Conservation (phyloP, 768 basidiomycete species). For the Kwoniella sp. region DNA sequence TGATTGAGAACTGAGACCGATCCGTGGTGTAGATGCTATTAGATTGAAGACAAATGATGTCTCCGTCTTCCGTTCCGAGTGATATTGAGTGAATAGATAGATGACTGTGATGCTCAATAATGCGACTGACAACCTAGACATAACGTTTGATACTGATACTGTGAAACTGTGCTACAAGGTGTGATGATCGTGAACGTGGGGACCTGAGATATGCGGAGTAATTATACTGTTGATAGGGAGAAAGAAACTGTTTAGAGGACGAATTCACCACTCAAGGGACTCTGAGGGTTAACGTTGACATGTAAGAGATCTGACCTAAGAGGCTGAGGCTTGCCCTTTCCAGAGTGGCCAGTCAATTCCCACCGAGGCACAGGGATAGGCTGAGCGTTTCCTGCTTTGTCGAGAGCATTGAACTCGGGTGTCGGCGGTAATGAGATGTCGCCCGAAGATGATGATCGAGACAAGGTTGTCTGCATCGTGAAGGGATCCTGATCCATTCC, state of each 20-base stretch:
- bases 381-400: slow-evolving; percentile 11
- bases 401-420: slow-evolving; percentile 39
- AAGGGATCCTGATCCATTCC: slow-evolving; percentile 12
- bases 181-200: background rate
- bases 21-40: background rate
- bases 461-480: slow-evolving; percentile 16
- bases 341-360: background rate
- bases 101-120: background rate
- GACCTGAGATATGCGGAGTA: background rate
- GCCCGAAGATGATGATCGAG: slow-evolving; percentile 44
- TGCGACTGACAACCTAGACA: background rate
- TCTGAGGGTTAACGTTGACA: slow-evolving; percentile 25
- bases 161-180: background rate
- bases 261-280: slow-evolving; percentile 26
- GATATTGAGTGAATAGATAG: background rate
- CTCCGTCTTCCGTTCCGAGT: background rate
- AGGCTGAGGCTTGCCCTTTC: background rate
- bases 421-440: slow-evolving; percentile 43
- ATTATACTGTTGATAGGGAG: background rate
- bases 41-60: background rate
- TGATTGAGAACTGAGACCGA: background rate
- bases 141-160: background rate
- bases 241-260: slow-evolving; percentile 1
- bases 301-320: slow-evolving; percentile 16
- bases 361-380: slow-evolving; percentile 11